Evolutionary conservation across 2,329 filamentous ascomycete genomes (phyloP), one percentile per base, ranked within the genome.

Genomic region (Dichotomopilus funicola): DNA sequence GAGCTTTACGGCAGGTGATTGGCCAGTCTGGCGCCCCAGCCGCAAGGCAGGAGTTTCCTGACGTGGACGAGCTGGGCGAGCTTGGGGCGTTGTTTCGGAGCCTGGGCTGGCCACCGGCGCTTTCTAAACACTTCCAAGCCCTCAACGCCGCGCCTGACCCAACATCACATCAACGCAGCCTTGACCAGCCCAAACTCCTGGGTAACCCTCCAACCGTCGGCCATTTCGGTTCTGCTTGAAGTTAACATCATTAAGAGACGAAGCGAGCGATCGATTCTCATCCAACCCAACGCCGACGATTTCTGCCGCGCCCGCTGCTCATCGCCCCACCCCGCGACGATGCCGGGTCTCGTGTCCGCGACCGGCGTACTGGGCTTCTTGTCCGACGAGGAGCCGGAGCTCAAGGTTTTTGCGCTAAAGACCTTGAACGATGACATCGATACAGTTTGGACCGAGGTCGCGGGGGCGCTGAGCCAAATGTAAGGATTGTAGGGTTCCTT

Each of bases 351-450:
- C 71, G 89, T 91, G 68, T 96, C 92, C 65, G 94, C 94, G 64
- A 92, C 89, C 64, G 94, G 94, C 72, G 85, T 99, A 57, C 83
- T 99, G 70, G 92, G 91, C 76, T 96, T 96, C 73, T 83, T 99
- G 61, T 88, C 90, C 64, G 94, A 99, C 71, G 91, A 95, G 66
- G 94, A 97, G 74, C 83, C 88, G 55, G 90, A 95, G 73, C 85
- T 99, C 73, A 91, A 91, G 79, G 85, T 92, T 65, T 99, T 96
- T 71, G 94, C 94, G 63, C 80, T 99, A 64, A 89, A 96, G 76
- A 91, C 89, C 64, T 83, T 99, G 68, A 96, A 99, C 74, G 88
- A 94, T 66, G 89, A 97, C 69, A 95, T 99, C 67, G 91, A 97
- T 72, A 88, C 92, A 61, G 84, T 99, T 64, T 99, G 94, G 94